Base-by-base conservation (phyloP, 2,329 filamentous ascomycete species). In the Aspergillus pseudoviridinutans region DNA sequence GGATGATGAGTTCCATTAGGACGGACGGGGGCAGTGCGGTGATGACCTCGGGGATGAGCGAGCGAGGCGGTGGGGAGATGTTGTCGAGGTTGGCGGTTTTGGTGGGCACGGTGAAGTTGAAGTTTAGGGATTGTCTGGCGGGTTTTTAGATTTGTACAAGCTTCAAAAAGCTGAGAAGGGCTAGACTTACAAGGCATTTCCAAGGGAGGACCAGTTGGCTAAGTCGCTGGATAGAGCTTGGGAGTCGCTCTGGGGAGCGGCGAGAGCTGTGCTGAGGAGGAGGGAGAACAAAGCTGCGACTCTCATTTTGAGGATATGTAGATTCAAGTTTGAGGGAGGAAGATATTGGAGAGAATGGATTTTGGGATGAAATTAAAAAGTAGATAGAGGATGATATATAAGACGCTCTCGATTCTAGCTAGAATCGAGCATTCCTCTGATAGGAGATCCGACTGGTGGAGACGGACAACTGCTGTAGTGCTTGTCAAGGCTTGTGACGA, bases 21-120 rank as follows among this genome's bases (percentile, higher is more conserved):
- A 68, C 71, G 0, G 64, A 64, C 4, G 71, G 54, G 2, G 72
- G 72, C 2, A 74, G 65, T 2, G 65, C 68, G 1, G 70, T 67
- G 42, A 72, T 62, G 50, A 74, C 66, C 24, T 70, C 63, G 2
- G 58, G 60, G 54, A 74, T 63, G 42, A 74, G 61, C 0, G 67
- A 63, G 28, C 60, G 60, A 0, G 72, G 71, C 0, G 72, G 70
- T 9, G 69, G 64, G 5, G 68, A 66, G 50, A 72, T 66, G 57
- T 70, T 71, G 53, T 55, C 66, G n/a, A 72, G 64, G 58, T 71
- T 70, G 32, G 62, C 65, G 27, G 68, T 66, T 53, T 63, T 56
- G 41, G 62, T 65, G 32, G 61, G 61, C 8, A 61, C 41, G 0
- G 57, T 27, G 32, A 58, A 20, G 17, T 53, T 44, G n/a, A 46